These are phyloP conservation scores for Bromus sterilis DNA, from an alignment of 176 grass and related monocot genomes.

Conservation along the genomic window DNA sequence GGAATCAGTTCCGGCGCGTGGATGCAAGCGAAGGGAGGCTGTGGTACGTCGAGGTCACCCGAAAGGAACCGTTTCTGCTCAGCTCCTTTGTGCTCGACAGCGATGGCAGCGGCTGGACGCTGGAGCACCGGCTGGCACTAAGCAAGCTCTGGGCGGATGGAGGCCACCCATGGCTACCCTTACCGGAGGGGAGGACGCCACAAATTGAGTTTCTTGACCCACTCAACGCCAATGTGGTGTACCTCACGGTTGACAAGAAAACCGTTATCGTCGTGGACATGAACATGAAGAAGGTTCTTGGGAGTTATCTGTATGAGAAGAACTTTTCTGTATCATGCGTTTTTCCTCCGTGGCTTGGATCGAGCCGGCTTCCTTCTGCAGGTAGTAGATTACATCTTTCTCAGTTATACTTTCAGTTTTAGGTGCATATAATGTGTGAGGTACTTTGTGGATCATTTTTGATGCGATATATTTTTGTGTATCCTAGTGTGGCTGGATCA, in stretches of 20 bases:
- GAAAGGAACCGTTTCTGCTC: neutral
- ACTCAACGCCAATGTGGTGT: neutral
- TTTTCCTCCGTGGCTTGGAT: constrained; percentile 20
- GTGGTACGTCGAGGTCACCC: constrained; percentile 26
- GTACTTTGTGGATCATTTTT: neutral
- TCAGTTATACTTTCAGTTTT: neutral
- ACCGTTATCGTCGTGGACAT: constrained; percentile 20
- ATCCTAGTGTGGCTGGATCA: neutral
- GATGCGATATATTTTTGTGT: neutral
- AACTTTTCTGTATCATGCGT: neutral
- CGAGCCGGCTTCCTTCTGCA: neutral
- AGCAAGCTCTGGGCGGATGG: neutral
- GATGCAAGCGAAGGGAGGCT: constrained; percentile 13
- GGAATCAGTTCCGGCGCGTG: neutral
- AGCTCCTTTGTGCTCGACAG: constrained; percentile 5
- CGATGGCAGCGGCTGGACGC: neutral
- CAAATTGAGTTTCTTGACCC: constrained; percentile 4
- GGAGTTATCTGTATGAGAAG: neutral
- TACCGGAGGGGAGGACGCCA: neutral
- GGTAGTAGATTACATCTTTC: neutral
- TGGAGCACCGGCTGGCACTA: constrained; percentile 6
- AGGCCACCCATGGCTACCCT: neutral
- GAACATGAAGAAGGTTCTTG: neutral
- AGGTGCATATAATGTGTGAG: neutral
- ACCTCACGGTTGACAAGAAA: neutral